phyloP scores from a whole-genome alignment of 2,329 filamentous ascomycete species.

The Colletotrichum cordylinicola region DNA sequence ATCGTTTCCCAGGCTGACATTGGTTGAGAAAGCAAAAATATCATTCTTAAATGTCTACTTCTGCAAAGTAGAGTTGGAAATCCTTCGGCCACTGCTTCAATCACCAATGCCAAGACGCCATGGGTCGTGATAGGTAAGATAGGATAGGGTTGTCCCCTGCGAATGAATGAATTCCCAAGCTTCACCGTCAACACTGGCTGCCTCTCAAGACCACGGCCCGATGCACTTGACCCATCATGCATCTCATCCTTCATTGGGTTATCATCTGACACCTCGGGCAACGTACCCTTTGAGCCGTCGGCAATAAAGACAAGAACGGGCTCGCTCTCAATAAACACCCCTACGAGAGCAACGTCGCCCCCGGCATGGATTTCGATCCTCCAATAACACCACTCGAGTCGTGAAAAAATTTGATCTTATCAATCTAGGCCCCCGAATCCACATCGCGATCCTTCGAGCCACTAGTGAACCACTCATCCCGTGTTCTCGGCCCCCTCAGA shows the following conservation, averaged over 20 bases:
- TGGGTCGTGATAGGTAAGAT: background rate
- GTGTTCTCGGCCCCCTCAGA: background rate
- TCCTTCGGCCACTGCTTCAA: background rate
- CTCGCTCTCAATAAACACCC: background rate
- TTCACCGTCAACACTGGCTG: background rate
- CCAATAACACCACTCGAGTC: background rate
- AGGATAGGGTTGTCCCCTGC: background rate
- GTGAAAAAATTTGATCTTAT: conserved; percentile 1
- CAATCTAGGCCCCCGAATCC: conserved; percentile 2
- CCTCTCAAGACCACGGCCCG: background rate
- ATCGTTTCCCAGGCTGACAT: background rate
- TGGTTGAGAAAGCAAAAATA: background rate
- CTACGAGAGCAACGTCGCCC: background rate
- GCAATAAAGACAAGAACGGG: background rate
- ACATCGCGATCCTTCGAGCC: conserved; percentile 3
- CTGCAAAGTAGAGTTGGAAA: background rate
- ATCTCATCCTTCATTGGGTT: background rate
- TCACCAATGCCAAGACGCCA: background rate
- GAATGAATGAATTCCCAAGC: background rate
- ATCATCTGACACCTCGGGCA: background rate
- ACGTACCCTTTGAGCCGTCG: background rate
- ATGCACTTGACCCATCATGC: background rate
- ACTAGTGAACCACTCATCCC: background rate
- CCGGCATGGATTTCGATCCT: background rate
- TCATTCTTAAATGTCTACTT: background rate